Base-by-base conservation (phyloP, 164 flowering plant species). In the Protea cynaroides region DNA sequence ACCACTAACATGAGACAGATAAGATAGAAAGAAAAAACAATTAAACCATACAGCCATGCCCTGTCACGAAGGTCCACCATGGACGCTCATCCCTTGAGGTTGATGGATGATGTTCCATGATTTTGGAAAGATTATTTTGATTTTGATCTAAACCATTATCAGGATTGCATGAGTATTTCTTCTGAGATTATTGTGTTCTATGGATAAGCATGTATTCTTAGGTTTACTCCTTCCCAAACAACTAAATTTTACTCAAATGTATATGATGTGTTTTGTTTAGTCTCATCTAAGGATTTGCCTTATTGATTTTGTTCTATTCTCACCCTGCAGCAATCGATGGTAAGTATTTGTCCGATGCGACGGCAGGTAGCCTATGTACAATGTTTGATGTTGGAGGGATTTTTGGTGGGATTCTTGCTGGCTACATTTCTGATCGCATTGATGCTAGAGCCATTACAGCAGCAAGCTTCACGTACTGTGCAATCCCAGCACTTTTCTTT, bases 301-400 rank as follows among this genome's bases (percentile, higher is more conserved):
- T 17, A 38, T 29, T 55, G 57, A 38, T 49, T 38, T 13, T 15
- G 22, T 57, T 59, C 7, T 59, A 10, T 59, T 66, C 53, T 52
- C 25, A 46, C 64, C 34, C 66, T 83, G 72, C 89, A 85, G 92
- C 78, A 24, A 85, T 89, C 19, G 83, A 82, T 25, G 92, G 96
- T 0, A 50, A 78, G 64, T 84, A 87, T 52, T 65, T 85, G 51
- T 87, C 96, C 4, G 73, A 76, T 54, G 79, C 66, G 25, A 63
- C 83, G 1, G 86, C 96, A 7, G 96, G 96, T 46, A 80, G 78
- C 71, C 72, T 89, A 43, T 89, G 92, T 4, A 87, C 96, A 25
- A 55, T 89, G 63, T 89, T 87, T 58, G 96, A 89, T 69, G 83
- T 89, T 14, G 96, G 96, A 60, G 96, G 96, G 0, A 88, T 89